These are phyloP conservation scores for Penicillium arizonense DNA, from an alignment of 495 filamentous ascomycete species.

Conservation along the genomic window DNA sequence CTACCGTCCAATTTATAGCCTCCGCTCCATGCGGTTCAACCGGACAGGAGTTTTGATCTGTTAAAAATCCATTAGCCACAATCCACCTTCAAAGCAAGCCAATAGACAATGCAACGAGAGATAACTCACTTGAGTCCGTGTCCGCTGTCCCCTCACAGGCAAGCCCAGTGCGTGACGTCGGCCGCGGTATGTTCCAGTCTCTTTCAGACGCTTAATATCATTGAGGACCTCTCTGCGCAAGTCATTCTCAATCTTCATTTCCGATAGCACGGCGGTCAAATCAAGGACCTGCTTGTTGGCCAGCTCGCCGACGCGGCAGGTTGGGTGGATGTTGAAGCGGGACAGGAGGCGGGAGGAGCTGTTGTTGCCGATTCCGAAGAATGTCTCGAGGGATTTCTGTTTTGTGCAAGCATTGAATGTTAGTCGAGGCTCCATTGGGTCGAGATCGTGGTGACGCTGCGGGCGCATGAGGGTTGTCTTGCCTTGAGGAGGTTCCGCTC, in stretches of 20 bases:
- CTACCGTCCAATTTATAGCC: slow-evolving; percentile 36
- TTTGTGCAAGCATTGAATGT: slow-evolving; percentile 3
- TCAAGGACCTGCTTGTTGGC: slow-evolving; percentile 69
- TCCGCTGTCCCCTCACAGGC: slow-evolving; percentile 85
- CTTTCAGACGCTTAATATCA: slow-evolving; percentile 81
- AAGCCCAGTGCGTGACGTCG: slow-evolving; percentile 85
- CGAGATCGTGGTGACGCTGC: slow-evolving; percentile 2
- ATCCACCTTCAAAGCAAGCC: background rate
- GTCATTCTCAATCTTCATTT: slow-evolving; percentile 94
- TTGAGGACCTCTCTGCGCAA: slow-evolving; percentile 71
- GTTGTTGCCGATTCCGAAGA: slow-evolving; percentile 84
- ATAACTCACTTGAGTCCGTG: slow-evolving; percentile 68
- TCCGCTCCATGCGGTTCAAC: slow-evolving; percentile 76
- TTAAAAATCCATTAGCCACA: slow-evolving; percentile 3
- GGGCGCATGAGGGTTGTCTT: slow-evolving; percentile 26
- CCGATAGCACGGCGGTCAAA: slow-evolving; percentile 78
- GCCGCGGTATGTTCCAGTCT: slow-evolving; percentile 89
- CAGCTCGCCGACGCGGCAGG: slow-evolving; percentile 70
- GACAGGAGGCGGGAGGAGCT: slow-evolving; percentile 74
- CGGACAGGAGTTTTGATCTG: slow-evolving; percentile 73
- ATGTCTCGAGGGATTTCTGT: slow-evolving; percentile 79
- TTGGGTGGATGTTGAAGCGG: slow-evolving; percentile 81
- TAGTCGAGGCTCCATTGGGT: slow-evolving; percentile 13
- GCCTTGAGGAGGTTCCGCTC: slow-evolving; percentile 81
- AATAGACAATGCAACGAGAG: background rate